Conservation (phyloP, 2,329 filamentous ascomycete species). For the Nemania serpens region DNA sequence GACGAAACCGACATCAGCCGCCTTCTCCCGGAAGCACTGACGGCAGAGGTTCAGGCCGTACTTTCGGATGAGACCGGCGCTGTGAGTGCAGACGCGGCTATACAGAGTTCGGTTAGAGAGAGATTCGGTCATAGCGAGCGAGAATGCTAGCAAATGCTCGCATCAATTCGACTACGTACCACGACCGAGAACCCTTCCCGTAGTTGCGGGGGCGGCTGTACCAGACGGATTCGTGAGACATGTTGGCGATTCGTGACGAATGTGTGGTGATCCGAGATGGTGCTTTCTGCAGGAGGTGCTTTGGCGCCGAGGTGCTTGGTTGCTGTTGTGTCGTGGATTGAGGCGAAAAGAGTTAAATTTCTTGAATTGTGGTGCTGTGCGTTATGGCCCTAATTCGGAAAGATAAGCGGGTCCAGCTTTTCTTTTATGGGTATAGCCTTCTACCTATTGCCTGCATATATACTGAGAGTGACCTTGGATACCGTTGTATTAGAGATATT, state of each 20-base stretch:
- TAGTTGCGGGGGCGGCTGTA: constrained; percentile 97
- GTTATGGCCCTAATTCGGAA: not conserved
- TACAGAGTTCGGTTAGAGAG: not conserved
- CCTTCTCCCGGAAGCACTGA: constrained; percentile 61
- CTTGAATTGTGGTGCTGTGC: too few species aligned
- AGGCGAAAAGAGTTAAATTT: too few species aligned
- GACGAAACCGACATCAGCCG: constrained; percentile 26
- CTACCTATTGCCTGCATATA: too few species aligned
- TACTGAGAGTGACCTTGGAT: too few species aligned
- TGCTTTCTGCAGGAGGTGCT: constrained; percentile 17
- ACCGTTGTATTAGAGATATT: too few species aligned
- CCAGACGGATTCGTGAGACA: constrained; percentile 93
- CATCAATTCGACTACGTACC: constrained; percentile 63
- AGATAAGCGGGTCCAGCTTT: not conserved
- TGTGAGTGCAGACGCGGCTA: constrained; percentile 75
- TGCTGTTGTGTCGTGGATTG: constrained; percentile 9
- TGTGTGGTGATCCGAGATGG: constrained; percentile 9
- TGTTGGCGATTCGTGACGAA: constrained; percentile 44
- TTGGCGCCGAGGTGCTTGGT: constrained; percentile 14
- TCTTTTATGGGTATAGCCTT: too few species aligned
- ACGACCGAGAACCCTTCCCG: constrained; percentile 93
- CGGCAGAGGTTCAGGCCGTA: constrained; percentile 92
- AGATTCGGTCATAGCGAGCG: too few species aligned
- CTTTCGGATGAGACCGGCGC: constrained; percentile 99
- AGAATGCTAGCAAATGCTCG: not conserved